A percentile compares a stretch with the other conserved stretches of the same genome.
Conservation (phyloP, 306 rosid species). For the Alnus rubra region DNA sequence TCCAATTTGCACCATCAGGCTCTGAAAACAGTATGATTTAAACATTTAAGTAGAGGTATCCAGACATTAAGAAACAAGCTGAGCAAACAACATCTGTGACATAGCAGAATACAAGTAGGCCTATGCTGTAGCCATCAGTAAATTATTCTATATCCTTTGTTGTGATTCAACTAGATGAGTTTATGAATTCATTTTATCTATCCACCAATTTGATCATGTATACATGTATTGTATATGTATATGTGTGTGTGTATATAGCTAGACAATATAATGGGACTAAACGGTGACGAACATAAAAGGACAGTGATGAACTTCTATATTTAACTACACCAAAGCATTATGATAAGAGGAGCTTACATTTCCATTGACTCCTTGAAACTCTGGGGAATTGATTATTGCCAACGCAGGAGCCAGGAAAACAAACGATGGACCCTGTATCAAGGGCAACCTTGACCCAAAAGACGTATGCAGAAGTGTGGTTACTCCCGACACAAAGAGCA, state of each 20-base stretch:
- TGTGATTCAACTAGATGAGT: background rate
- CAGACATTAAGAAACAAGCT: background rate
- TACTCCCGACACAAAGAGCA: conserved; percentile 82
- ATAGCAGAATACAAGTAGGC: background rate
- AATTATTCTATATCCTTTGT: background rate
- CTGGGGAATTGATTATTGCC: conserved; percentile 83
- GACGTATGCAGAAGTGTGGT: conserved; percentile 84
- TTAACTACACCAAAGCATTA: conserved; percentile 18
- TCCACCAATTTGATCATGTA: background rate
- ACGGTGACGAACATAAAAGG: conserved; percentile 1
- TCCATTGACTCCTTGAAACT: conserved; percentile 78
- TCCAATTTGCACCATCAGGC: too few species aligned
- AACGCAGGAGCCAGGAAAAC: conserved; percentile 87
- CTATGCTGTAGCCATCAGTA: background rate
- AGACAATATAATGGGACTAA: background rate
- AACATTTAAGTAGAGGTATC: background rate
- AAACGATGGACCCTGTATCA: conserved; percentile 95
- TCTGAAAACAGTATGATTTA: too few species aligned
- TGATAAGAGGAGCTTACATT: conserved; percentile 57
- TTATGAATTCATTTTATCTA: background rate
- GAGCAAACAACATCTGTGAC: background rate
- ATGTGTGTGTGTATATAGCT: background rate
- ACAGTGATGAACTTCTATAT: background rate
- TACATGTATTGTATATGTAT: background rate
- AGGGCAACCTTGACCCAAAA: conserved; percentile 90